Evolutionary conservation across 257 asterid species (phyloP), one percentile per base, ranked within the genome.

Genomic region (Schizonepeta tenuifolia): DNA sequence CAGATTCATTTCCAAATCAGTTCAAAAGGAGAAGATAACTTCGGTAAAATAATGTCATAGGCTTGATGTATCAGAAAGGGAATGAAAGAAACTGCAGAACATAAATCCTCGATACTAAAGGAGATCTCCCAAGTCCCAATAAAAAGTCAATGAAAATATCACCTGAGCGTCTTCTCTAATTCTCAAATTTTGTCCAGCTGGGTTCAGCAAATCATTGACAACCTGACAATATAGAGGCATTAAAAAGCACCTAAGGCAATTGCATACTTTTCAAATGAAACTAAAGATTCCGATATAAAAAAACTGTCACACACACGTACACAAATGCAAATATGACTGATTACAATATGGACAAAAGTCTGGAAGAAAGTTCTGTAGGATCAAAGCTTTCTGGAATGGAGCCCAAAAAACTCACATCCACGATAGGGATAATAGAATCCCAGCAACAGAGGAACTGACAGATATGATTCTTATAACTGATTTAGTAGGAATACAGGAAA

Each of bases 81-180:
- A 63, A 69, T 50, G 55, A 43, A 18, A 49, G 47, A 18, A 69
- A 46, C 14, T 44, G 12, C 38, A 63, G 11, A 72, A 73, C 53
- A 51, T 31, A 75, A 69, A 15, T 51, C 66, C 36, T 40, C 21
- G 38, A 65, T 50, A 62, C 43, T 57, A 41, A 38, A 47, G 56
- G 24, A 35, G 55, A 66, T 11, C 26, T 66, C 44, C 63, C 53
- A 65, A 18, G 21, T 66, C 44, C 63, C 53, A 65, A 18, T 43
- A 54, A 47, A 51, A 65, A 31, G 33, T 57, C 26, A 68, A 75
- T 1, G 54, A 67, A 70, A 73, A 64, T 57, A 70, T 78, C 71
- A 95, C 99, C 97, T 95, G 99, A 40, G 90, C 55, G 24, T 95
- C 99, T 83, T 95, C 98, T 84, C 99, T 85, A 62, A 95, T 87